Base-by-base conservation (phyloP, 2,329 filamentous ascomycete genomes). In the Colletotrichum orbiculare region DNA sequence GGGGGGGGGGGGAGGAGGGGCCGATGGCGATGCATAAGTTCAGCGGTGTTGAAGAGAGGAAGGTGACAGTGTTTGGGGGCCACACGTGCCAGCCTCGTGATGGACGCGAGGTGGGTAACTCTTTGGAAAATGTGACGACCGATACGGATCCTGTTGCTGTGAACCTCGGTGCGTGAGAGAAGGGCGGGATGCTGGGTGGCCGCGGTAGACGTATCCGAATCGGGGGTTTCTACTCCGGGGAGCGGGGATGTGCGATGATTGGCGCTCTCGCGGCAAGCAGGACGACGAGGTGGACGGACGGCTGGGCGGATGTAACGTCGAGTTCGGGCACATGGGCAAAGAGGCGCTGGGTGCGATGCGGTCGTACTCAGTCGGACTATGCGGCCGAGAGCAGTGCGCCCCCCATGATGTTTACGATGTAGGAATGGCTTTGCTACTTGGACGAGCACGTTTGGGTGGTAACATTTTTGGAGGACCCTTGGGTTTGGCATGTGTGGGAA, bases 51-150 rank as follows among this genome's bases (percentile, higher is more conserved):
- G 43, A 10, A 17, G 6, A 11, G 5, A n/a, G 6, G 25, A 15
- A 12, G 13, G 42, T 8, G 13, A n/a, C 11, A 15, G 25, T 10
- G 17, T 35, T 61, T 61, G 7, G 48, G 62, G 25, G 25, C 25
- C 25, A 25, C 25, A 25, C 25, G 4, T 25, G 4, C 25, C 25
- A 25, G 25, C 25, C 25, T 25, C 25, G 25, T 25, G 25, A 25
- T 25, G 25, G 25, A 25, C 2, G 25, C 25, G 4, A 25, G 25
- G 25, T 25, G 25, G 25, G 25, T 25, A 25, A 25, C 4, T 17
- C 17, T 17, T 17, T 56, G 4, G 46, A 52, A 58, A 65, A 65
- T 57, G 58, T 62, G 52, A 42, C 11, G 9, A 15, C 15, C 13
- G 2, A 15, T n/a, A 7, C 8, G 13, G 15, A 8, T 15, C 43